Conservation (phyloP, 208 protist genomes). For the Trypanosoma theileri region DNA sequence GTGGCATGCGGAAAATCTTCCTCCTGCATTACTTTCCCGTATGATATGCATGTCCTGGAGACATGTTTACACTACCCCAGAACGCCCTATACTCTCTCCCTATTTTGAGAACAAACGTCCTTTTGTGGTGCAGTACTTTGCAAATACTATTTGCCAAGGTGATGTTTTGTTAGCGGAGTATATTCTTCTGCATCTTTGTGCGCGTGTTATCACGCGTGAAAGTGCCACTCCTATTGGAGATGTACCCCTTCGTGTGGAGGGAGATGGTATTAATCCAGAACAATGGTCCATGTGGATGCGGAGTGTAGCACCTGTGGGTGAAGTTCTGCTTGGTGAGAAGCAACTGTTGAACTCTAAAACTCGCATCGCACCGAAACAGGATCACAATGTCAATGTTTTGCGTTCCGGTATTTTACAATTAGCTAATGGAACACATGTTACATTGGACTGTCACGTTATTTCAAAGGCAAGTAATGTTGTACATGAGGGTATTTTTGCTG, state of each 20-base stretch:
- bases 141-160: slow-evolving; percentile 39
- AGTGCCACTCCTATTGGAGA: slow-evolving; percentile 67
- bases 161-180: slow-evolving; percentile 68
- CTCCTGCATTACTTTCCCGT: slow-evolving; percentile 40
- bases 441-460: slow-evolving; percentile 55
- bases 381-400: slow-evolving; percentile 59
- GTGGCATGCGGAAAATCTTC: slow-evolving; percentile 57
- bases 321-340: slow-evolving; percentile 41
- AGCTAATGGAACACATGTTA: slow-evolving; percentile 81
- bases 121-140: slow-evolving; percentile 30
- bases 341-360: slow-evolving; percentile 6
- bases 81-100: slow-evolving; percentile 1
- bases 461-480: slow-evolving; percentile 22
- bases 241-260: slow-evolving; percentile 61
- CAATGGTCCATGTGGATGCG: slow-evolving; percentile 49
- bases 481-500: slow-evolving; percentile 53
- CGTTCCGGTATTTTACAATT: slow-evolving; percentile 71
- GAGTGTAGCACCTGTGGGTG: slow-evolving; percentile 48
- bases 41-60: slow-evolving; percentile 40
- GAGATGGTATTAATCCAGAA: slow-evolving; percentile 23
- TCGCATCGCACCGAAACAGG: slow-evolving; percentile 45
- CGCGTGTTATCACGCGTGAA: slow-evolving; percentile 45
- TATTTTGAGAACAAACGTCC: slow-evolving; percentile 24
- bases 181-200: slow-evolving; percentile 72
- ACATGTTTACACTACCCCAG: slow-evolving; percentile 29